These are phyloP conservation scores for Lentinula novae-zelandiae DNA, from an alignment of 1,284 basidiomycete genomes.

Conservation along the genomic window DNA sequence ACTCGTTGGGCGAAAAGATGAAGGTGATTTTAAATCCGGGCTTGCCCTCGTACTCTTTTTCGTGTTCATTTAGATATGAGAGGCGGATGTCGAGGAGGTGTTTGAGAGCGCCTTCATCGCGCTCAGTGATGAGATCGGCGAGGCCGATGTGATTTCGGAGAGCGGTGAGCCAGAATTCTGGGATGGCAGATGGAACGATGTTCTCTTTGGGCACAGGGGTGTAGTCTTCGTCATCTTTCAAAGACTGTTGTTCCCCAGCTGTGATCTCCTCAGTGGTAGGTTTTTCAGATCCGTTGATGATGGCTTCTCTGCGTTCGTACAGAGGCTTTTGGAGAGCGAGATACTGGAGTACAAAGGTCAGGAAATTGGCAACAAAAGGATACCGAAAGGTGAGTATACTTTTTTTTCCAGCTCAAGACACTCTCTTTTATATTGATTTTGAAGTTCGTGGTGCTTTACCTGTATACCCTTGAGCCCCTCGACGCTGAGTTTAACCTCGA, in stretches of 20 bases:
- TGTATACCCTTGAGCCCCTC: conserved; percentile 95
- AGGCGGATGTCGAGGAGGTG: conserved; percentile 66
- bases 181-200: conserved; percentile 59
- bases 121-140: conserved; percentile 89
- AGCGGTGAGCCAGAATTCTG: conserved; percentile 98
- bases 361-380: conserved; percentile 4
- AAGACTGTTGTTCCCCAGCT: conserved; percentile 67
- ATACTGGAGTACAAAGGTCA: conserved; percentile 53
- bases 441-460: conserved; percentile 88
- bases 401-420: conserved; percentile 97
- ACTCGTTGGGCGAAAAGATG: conserved; percentile 81
- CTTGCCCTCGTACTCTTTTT: conserved; percentile 46
- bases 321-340: conserved; percentile 81
- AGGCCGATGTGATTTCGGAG: conserved; percentile 90
- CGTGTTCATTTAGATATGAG: conserved; percentile 49
- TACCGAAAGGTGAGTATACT: conserved; percentile 39
- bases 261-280: conserved; percentile 84
- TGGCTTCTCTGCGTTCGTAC: conserved; percentile 83
- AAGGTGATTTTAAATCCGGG: conserved; percentile 93
- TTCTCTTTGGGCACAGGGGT: conserved; percentile 50
- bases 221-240: conserved; percentile 68
- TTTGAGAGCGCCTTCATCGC: conserved; percentile 79
- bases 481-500: conserved; percentile 80
- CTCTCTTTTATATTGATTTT: conserved; percentile 95
- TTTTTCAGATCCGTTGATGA: conserved; percentile 76